A percentile compares a stretch with the other conserved stretches of the same genome.
phyloP scores from a whole-genome alignment of 805 yeast genomes.

The Yamadazyma olivae region DNA sequence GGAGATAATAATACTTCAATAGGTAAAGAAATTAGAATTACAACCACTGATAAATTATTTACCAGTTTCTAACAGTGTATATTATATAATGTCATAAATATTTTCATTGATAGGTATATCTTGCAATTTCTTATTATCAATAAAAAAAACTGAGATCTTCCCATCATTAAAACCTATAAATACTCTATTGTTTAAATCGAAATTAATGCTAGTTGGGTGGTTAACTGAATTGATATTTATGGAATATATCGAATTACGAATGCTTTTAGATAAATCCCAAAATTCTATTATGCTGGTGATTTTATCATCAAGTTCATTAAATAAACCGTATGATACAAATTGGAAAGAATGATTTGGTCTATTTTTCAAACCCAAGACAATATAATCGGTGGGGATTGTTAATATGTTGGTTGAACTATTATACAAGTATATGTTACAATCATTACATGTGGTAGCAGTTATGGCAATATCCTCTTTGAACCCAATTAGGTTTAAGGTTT shows the following conservation, averaged over 20 bases:
- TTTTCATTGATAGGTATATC: conserved; percentile 7
- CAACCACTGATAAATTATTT: conserved; percentile 40
- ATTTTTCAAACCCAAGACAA: conserved; percentile 16
- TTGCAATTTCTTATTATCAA: conserved; percentile 8
- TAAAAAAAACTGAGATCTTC: conserved; percentile 9
- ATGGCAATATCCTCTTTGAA: conserved; percentile 7
- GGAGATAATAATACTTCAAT: conserved; percentile 29
- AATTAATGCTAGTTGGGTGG: conserved; percentile 11
- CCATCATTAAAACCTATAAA: conserved; percentile 23
- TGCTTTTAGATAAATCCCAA: conserved; percentile 24
- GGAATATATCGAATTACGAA: conserved; percentile 2
- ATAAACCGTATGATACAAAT: conserved; percentile 22
- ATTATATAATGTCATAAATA: conserved; percentile 12
- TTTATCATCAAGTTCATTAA: conserved; percentile 7
- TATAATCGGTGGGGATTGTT: conserved; percentile 17
- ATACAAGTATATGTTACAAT: conserved; percentile 8
- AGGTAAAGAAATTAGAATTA: conserved; percentile 59
- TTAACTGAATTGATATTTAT: conserved; percentile 1
- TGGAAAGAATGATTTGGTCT: conserved; percentile 19
- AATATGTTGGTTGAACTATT: conserved; percentile 11
- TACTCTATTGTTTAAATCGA: conserved; percentile 14
- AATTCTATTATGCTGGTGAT: conserved; percentile 18
- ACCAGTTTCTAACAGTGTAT: conserved; percentile 17
- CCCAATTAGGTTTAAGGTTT: conserved; percentile 7
- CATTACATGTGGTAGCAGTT: conserved; percentile 6